Base-by-base conservation (phyloP, 2,329 filamentous ascomycete genomes). In the Botrytis cinerea region DNA sequence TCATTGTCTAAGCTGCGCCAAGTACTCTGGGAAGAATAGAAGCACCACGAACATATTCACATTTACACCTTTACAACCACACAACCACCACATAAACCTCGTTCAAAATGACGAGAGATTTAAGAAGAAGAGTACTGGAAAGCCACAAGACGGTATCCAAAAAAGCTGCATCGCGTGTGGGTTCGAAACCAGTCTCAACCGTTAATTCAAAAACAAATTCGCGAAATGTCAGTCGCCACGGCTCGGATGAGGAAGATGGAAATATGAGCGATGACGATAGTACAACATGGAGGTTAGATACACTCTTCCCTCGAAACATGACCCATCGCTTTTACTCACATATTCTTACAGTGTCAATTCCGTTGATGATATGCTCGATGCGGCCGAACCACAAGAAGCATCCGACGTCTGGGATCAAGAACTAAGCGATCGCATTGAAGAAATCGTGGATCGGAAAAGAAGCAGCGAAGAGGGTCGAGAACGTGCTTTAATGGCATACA, bases 371-470 rank as follows among this genome's bases (percentile, higher is more conserved):
- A 81, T 87, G 70, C 82, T 87, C n/a, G 54, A 54, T 51, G 63
- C 70, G 18, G 75, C 77, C 59, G 83, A 87, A 67, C 84, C 86
- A n/a, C 87, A 89, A 70, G 86, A 86, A 72, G 84, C 84, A 32
- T 45, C 43, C 25, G 54, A 32, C 16, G 25, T 40, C 35, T 91
- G 89, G 89, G 85, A 87, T 71, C 81, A 86, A 59, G 87, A 89
- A 74, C 83, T 93, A 40, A 81, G 82, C 43, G 86, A 88, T 75
- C 86, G 87, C 62, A 87, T 92, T 70, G 86, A 90, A 71, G 87
- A 91, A 77, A 88, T 93, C 59, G 84, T 89, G 73, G 89, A 93
- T 77, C 87, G 90, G 76, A 93, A 93, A 84, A 87, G 90, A 76
- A 91, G 88, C 80, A 91, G 87, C 75, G 86, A 86, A 18, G 86